Percentiles rank a stretch among this genome's conserved stretches.
phyloP scores from a whole-genome alignment of 306 rosid genomes.

The Corylus americana region DNA sequence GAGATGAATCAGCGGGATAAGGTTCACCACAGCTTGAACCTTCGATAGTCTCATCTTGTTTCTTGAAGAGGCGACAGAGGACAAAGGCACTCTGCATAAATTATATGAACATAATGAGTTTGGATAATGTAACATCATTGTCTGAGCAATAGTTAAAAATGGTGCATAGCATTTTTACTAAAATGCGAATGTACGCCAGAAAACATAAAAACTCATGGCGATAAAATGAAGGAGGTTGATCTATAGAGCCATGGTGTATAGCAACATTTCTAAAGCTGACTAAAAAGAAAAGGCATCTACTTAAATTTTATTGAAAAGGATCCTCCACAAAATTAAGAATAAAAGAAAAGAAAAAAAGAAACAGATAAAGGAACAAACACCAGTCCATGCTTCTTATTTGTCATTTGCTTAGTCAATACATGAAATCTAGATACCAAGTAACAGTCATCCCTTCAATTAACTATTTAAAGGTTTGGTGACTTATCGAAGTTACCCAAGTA shows the following conservation, averaged over 20 bases:
- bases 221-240: background rate
- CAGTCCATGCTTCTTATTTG: background rate
- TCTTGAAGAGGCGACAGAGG: conserved; percentile 84
- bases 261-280: background rate
- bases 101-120: conserved; percentile 16
- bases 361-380: background rate
- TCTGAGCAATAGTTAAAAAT: background rate
- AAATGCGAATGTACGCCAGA: background rate
- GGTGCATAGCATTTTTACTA: background rate
- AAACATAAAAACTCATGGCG: background rate
- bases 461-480: background rate
- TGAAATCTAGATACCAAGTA: background rate
- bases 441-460: background rate
- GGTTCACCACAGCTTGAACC: conserved; percentile 50
- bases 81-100: conserved; percentile 74
- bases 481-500: background rate
- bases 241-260: background rate
- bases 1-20: conserved; percentile 51
- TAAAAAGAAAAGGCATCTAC: background rate
- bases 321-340: background rate
- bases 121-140: conserved; percentile 22
- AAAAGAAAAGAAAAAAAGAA: background rate
- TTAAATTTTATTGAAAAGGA: background rate
- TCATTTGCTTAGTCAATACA: background rate
- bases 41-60: conserved; percentile 69